A percentile compares a stretch with the other conserved stretches of the same genome.
Conservation (phyloP, 2,329 filamentous ascomycete genomes). For the Aotearoamyces nothofagi region DNA sequence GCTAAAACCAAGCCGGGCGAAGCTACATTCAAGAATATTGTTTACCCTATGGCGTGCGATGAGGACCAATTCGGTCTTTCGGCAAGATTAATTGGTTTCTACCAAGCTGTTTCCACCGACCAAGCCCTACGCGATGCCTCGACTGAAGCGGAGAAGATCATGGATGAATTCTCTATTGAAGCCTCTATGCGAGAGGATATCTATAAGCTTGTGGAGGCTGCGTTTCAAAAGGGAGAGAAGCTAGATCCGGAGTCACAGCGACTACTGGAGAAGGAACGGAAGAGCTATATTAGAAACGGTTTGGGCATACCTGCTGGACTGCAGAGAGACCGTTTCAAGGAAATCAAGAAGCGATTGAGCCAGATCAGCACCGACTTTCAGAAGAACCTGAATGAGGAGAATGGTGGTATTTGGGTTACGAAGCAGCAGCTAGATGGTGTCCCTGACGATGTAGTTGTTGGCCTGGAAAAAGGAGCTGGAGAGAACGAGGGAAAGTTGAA, state of each 20-base stretch:
- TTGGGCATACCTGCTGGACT: slow-evolving; percentile 54
- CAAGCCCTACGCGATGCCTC: slow-evolving; percentile 58
- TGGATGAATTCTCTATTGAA: slow-evolving; percentile 67
- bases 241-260: slow-evolving; percentile 55
- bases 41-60: slow-evolving; percentile 54
- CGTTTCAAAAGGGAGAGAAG: slow-evolving; percentile 39
- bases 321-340: slow-evolving; percentile 68
- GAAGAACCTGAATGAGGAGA: slow-evolving; percentile 73
- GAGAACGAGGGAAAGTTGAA: slow-evolving; percentile 61
- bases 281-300: slow-evolving; percentile 63
- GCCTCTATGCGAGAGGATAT: slow-evolving; percentile 70
- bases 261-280: slow-evolving; percentile 65
- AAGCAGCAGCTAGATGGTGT: slow-evolving; percentile 60
- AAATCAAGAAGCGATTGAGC: slow-evolving; percentile 68
- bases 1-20: slow-evolving; percentile 33
- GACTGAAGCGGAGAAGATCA: slow-evolving; percentile 58
- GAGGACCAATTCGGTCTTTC: slow-evolving; percentile 49
- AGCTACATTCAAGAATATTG: slow-evolving; percentile 31
- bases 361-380: slow-evolving; percentile 61
- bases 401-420: slow-evolving; percentile 68
- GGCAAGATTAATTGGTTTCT: slow-evolving; percentile 59
- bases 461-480: slow-evolving; percentile 55
- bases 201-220: slow-evolving; percentile 48
- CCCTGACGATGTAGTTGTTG: slow-evolving; percentile 50
- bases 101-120: slow-evolving; percentile 62